A percentile compares a stretch with the other conserved stretches of the same genome.
These are phyloP conservation scores for Flueggea neowawraea DNA, from an alignment of 441 rosid species.

Conservation along the genomic window DNA sequence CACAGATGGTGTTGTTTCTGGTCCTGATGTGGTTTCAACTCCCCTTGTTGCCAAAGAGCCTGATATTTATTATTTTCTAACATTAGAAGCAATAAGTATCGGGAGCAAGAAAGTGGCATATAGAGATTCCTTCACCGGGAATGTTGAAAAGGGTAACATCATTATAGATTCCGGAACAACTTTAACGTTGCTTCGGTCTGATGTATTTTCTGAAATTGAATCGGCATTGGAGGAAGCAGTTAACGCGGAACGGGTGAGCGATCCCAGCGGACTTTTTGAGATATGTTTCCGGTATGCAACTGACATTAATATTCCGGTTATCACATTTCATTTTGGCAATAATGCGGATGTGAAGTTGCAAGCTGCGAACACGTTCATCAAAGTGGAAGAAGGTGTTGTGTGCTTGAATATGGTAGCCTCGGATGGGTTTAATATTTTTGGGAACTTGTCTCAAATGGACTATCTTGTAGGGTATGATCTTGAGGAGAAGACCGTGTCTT, in stretches of 20 bases:
- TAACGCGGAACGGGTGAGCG: conserved; percentile 28
- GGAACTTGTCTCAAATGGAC: conserved; percentile 56
- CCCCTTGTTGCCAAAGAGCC: conserved; percentile 50
- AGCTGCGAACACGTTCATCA: conserved; percentile 51
- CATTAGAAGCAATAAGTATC: conserved; percentile 68
- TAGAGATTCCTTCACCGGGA: conserved; percentile 37
- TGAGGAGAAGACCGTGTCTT: conserved; percentile 35
- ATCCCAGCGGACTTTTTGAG: conserved; percentile 56
- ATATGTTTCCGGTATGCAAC: conserved; percentile 59
- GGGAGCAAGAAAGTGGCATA: conserved; percentile 48
- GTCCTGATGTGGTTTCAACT: conserved; percentile 54
- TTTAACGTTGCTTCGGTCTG: conserved; percentile 51
- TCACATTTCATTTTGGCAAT: conserved; percentile 53
- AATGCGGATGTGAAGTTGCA: conserved; percentile 77
- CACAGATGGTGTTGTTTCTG: conserved; percentile 39
- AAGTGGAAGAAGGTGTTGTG: conserved; percentile 32
- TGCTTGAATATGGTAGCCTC: conserved; percentile 50
- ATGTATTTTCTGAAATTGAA: conserved; percentile 36
- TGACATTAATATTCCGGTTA: conserved; percentile 61
- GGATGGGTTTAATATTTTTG: conserved; percentile 32
- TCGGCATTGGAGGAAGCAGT: conserved; percentile 26
- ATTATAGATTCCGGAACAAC: conserved; percentile 88
- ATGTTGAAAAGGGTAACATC: conserved; percentile 53
- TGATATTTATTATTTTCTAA: conserved; percentile 67
- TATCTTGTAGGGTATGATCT: conserved; percentile 56